Conservation (phyloP, 176 grass and related monocot genomes). For the Musa troglodytarum region DNA sequence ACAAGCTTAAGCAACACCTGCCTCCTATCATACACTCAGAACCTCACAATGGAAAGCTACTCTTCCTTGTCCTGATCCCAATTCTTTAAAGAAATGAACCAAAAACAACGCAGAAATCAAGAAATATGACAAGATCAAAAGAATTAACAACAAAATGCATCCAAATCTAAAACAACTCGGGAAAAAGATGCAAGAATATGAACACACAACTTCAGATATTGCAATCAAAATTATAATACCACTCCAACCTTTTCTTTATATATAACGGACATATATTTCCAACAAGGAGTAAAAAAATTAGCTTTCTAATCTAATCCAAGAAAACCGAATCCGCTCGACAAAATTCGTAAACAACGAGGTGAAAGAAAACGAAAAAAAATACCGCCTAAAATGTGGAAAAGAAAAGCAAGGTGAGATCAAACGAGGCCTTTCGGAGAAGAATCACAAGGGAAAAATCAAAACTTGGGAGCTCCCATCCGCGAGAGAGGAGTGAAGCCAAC, state of each 20-base stretch:
- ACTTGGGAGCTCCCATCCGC: background rate
- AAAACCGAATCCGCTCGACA: background rate
- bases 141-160: background rate
- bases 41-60: background rate
- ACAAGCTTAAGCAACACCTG: too few relatives aligned
- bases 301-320: background rate
- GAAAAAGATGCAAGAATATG: background rate
- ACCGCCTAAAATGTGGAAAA: background rate
- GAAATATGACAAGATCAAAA: too few relatives aligned
- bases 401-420: background rate
- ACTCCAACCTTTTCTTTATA: background rate
- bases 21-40: too few relatives aligned
- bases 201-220: background rate
- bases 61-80: background rate
- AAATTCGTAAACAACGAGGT: background rate
- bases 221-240: background rate
- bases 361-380: background rate
- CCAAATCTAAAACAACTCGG: background rate
- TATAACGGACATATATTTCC: background rate
- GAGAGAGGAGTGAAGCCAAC: background rate
- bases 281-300: background rate
- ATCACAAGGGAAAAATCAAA: background rate
- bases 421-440: background rate
- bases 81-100: background rate
- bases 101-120: background rate